Conservation (phyloP, 306 rosid genomes). For the Quercus agrifolia region DNA sequence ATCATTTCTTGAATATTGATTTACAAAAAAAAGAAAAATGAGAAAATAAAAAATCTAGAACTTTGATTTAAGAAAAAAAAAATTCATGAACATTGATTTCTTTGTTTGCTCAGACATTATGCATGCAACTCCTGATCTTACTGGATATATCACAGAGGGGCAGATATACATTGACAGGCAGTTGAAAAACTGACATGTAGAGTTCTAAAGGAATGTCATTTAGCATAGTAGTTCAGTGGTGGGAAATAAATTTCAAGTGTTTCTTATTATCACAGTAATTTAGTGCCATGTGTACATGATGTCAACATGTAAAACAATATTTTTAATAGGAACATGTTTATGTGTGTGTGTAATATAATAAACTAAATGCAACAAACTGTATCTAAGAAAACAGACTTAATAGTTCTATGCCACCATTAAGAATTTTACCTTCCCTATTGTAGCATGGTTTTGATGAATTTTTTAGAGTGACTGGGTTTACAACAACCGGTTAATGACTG, state of each 20-base stretch:
- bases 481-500: slow-evolving; percentile 3
- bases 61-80: no score
- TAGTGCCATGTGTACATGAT: not conserved
- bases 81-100: slow-evolving; percentile 14
- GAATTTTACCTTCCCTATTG: not conserved
- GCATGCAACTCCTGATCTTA: slow-evolving; percentile 98
- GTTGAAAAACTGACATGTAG: slow-evolving; percentile 88
- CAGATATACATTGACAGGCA: slow-evolving; percentile 94
- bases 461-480: slow-evolving; percentile 10
- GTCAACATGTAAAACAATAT: not conserved
- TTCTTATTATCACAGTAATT: not conserved
- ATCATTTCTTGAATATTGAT: no score
- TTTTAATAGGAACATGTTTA: no score
- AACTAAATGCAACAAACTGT: not conserved
- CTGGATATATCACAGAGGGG: slow-evolving; percentile 98
- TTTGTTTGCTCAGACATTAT: slow-evolving; percentile 65
- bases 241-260: not conserved
- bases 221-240: not conserved
- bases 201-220: slow-evolving; percentile 7
- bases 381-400: not conserved
- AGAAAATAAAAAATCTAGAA: no score
- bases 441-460: not conserved
- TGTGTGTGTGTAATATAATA: not conserved
- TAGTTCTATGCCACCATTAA: not conserved
- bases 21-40: no score